Conservation (phyloP, 176 grass and related monocot genomes). For the Oryza coarctata region DNA sequence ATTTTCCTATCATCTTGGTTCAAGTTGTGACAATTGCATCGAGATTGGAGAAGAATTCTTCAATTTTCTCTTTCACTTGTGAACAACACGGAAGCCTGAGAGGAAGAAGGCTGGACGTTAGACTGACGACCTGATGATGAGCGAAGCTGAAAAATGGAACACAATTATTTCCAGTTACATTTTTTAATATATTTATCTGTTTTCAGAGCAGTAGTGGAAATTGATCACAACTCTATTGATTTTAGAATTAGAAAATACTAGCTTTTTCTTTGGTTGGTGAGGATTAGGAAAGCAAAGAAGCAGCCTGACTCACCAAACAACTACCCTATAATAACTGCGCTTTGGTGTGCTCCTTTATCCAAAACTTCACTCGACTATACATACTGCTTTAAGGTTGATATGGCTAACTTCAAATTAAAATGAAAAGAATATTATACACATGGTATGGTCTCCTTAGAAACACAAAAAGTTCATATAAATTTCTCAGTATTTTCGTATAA, state of each 20-base stretch:
- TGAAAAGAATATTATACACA: neutral
- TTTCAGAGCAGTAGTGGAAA: neutral
- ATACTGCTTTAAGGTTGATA: neutral
- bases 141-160: neutral
- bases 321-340: neutral
- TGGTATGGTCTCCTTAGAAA: neutral
- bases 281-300: neutral
- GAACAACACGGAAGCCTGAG: neutral
- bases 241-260: neutral
- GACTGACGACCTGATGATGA: neutral
- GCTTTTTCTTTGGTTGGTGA: neutral
- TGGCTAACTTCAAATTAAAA: neutral
- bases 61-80: neutral
- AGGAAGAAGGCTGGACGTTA: neutral
- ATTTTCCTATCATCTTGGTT: neutral
- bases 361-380: neutral
- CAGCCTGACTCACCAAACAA: neutral
- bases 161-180: neutral
- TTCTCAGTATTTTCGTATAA: neutral
- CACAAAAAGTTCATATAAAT: neutral
- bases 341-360: neutral
- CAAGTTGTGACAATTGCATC: neutral
- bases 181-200: neutral
- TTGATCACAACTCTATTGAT: neutral
- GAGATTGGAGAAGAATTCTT: neutral